Evolutionary conservation across 2,329 filamentous ascomycete species (phyloP), one percentile per base, ranked within the genome.

Genomic region (Fusarium protoensiforme): DNA sequence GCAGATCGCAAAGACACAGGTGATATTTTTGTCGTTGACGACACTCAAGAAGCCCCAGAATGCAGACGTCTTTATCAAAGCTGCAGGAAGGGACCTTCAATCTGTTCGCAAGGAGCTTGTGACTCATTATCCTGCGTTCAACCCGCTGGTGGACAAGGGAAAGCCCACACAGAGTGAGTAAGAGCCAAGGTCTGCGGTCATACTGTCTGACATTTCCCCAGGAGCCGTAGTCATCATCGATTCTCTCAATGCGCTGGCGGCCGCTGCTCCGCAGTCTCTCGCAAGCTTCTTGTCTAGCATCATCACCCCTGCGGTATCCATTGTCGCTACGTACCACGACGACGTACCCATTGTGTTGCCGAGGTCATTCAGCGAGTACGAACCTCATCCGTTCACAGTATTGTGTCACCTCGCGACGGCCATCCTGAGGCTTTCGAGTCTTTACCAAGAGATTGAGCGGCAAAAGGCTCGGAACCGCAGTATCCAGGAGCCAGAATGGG

Each of bases 321-420:
- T 98, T 46, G 85, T 98, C 8, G 92, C 91, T 48, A 89, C 93
- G 67, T 97, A 97, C 81, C 96, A 98, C 84, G 86, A 88, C 61
- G 96, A 98, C 82, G 88, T 96, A 5, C 92, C 94, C 1, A 82
- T 90, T 29, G 76, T 84, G 62, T 82, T 88, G 82, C 81, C 80
- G 33, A 82, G 65, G 38, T 79, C 80, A 9, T 82, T 80, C 61
- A 84, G 81, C 74, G 86, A 89, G 77, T 91, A 94, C 82, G 84
- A 89, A 20, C 94, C 95, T 1, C 84, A 90, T 31, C 91, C 94
- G 0, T 86, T 97, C 14, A 91, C 91, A 2, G 85, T 95, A 1
- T 86, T 98, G 24, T 89, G 88, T 53, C 97, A 97, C 82, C 91
- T 98, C 66, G 94, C 95, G n/a, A 99, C 96, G 5, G 92, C 94